Evolutionary conservation across 345 rosid genomes (phyloP).

Genomic region (Mallotus nudiflorus): DNA sequence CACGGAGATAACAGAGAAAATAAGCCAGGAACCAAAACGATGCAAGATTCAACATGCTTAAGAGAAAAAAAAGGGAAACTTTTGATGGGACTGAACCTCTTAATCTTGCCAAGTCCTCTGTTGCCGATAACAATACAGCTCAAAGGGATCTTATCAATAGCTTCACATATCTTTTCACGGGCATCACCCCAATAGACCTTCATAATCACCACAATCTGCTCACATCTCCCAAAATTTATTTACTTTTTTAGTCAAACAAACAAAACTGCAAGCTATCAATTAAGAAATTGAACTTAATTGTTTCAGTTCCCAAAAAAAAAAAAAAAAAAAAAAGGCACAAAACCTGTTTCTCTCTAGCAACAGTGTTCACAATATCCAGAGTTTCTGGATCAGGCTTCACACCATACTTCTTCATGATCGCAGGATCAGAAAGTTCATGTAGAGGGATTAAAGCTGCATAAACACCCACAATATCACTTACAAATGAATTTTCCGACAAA

Average conservation of each 20-base stretch:
- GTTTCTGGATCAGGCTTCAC: constrained; percentile 71
- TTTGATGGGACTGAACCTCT: constrained; percentile 43
- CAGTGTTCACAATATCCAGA: constrained; percentile 62
- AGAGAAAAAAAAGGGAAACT: not conserved
- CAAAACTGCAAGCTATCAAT: not conserved
- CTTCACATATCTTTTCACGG: constrained; percentile 81
- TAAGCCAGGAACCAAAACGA: not conserved
- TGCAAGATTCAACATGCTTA: not conserved
- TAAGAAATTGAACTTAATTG: not conserved
- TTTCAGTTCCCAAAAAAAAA: too few species aligned
- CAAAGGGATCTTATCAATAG: constrained; percentile 68
- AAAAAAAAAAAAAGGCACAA: too few species aligned
- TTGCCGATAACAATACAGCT: constrained; percentile 74
- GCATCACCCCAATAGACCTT: constrained; percentile 90
- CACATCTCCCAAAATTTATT: constrained; percentile 23
- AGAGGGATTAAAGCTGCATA: constrained; percentile 71
- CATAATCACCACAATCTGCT: constrained; percentile 44
- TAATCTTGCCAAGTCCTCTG: constrained; percentile 78
- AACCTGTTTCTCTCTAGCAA: constrained; percentile 56
- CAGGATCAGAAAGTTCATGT: constrained; percentile 56
- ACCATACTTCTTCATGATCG: constrained; percentile 67
- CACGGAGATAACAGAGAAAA: not conserved
- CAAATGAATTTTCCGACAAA: not conserved
- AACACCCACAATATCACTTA: not conserved
- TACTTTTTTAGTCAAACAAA: not conserved